Conservation (phyloP, 768 basidiomycete species). For the Termitomyces sp. region DNA sequence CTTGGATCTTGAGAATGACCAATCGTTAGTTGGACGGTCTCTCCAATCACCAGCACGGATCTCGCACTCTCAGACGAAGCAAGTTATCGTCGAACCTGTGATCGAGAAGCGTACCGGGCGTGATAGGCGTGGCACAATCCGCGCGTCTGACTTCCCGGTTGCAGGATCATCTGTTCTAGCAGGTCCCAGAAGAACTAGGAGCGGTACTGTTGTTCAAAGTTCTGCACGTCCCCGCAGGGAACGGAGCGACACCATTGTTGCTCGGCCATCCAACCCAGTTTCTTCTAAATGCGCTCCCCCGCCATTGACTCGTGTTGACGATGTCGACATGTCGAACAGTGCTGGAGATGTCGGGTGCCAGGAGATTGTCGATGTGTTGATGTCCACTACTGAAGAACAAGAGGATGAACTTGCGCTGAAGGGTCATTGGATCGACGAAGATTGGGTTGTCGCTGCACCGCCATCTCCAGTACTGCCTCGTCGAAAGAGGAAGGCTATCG, state of each 20-base stretch:
- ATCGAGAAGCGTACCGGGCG: conserved; percentile 18
- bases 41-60: conserved; percentile 14
- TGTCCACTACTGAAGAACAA: conserved; percentile 12
- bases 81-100: not conserved
- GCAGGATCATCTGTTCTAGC: conserved; percentile 4
- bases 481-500: conserved; percentile 15
- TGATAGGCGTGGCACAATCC: conserved; percentile 47
- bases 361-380: conserved; percentile 19
- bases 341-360: conserved; percentile 5
- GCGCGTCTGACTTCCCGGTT: conserved; percentile 39
- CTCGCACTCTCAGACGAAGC: conserved; percentile 6
- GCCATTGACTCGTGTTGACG: not conserved
- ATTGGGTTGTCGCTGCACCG: conserved; percentile 34
- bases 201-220: conserved; percentile 40
- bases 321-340: conserved; percentile 8
- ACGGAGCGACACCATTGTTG: conserved; percentile 19
- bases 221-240: conserved; percentile 16
- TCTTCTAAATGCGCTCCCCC: conserved; percentile 5
- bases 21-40: not conserved
- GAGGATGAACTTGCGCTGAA: conserved; percentile 17
- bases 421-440: conserved; percentile 23
- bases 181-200: conserved; percentile 39
- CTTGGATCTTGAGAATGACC: conserved; percentile 10
- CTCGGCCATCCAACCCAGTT: conserved; percentile 8
- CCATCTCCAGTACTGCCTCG: conserved; percentile 31